Percentiles rank a stretch among this genome's conserved stretches.
These are phyloP conservation scores for Phytophthora sp. DNA, from an alignment of 352 stramenopile genomes.

Conservation along the genomic window DNA sequence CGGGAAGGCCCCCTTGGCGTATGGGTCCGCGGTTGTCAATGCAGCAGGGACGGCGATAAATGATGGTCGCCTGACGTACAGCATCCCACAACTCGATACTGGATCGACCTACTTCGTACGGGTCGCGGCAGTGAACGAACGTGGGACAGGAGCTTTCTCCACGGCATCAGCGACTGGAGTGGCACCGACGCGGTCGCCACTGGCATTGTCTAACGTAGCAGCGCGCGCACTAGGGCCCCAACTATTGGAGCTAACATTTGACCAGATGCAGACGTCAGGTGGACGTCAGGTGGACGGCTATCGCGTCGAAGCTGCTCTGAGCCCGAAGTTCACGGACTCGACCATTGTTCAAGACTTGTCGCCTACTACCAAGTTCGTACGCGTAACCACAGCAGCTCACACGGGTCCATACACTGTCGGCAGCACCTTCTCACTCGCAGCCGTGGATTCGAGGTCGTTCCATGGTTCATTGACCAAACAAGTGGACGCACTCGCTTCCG, in stretches of 20 bases:
- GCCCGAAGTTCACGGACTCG: conserved; percentile 15
- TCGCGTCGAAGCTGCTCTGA: conserved; percentile 46
- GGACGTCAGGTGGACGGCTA: conserved; percentile 66
- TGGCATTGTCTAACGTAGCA: conserved; percentile 54
- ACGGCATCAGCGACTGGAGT: conserved; percentile 15
- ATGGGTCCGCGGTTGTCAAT: conserved; percentile 40
- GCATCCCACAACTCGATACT: conserved; percentile 60
- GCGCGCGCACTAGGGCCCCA: conserved; percentile 43
- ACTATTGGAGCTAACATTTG: conserved; percentile 60
- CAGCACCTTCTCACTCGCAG: conserved; percentile 72
- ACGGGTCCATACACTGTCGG: conserved; percentile 67
- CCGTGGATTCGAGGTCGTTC: conserved; percentile 53
- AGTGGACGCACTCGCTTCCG: conserved; percentile 55
- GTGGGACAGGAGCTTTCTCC: conserved; percentile 72
- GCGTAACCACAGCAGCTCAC: conserved; percentile 72
- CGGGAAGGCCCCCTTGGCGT: conserved; percentile 47
- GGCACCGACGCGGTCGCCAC: conserved; percentile 58
- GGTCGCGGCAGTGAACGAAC: conserved; percentile 85
- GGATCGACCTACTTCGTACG: conserved; percentile 79
- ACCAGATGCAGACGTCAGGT: conserved; percentile 64
- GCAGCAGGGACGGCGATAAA: conserved; percentile 2
- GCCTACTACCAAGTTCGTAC: conserved; percentile 53
- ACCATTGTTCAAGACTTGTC: conserved; percentile 29
- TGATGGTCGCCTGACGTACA: conserved; percentile 44
- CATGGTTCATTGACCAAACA: conserved; percentile 53